Conservation (phyloP, 257 asterid species). For the Rhazya stricta region DNA sequence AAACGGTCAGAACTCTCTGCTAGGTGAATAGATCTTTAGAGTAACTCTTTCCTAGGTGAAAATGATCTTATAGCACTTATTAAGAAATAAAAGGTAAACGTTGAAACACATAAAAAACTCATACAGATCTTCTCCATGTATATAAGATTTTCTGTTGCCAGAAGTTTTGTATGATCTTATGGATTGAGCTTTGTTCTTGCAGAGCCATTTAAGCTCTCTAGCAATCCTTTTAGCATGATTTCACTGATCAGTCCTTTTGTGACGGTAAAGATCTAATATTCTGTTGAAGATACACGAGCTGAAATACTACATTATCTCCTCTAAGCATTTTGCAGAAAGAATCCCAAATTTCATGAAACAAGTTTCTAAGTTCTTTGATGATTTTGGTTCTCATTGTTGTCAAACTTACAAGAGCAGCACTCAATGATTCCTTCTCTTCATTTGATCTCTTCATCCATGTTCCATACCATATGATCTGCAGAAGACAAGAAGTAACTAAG, state of each 20-base stretch:
- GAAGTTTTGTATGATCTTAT: too few species aligned
- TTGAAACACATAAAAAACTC: too few species aligned
- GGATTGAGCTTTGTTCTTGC: background rate
- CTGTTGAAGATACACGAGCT: too few species aligned
- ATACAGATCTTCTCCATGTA: too few species aligned
- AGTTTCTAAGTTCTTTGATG: background rate
- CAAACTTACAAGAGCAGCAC: slow-evolving; percentile 49
- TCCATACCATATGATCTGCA: slow-evolving; percentile 72
- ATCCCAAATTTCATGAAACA: background rate
- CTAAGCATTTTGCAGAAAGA: background rate
- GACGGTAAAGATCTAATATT: too few species aligned
- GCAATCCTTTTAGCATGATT: background rate
- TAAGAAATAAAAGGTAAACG: too few species aligned
- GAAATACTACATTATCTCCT: background rate
- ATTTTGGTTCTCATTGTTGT: background rate
- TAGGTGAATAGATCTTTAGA: too few species aligned
- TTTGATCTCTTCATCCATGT: slow-evolving; percentile 60
- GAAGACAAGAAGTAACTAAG: background rate
- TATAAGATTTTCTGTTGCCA: too few species aligned
- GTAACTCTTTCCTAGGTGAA: too few species aligned
- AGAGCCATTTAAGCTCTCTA: too few species aligned
- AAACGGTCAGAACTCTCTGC: too few species aligned
- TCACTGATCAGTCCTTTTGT: background rate
- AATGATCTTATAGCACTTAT: too few species aligned
- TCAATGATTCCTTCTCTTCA: slow-evolving; percentile 39